Evolutionary conservation across 139 green algal species (phyloP).

Genomic region (Chara braunii): DNA sequence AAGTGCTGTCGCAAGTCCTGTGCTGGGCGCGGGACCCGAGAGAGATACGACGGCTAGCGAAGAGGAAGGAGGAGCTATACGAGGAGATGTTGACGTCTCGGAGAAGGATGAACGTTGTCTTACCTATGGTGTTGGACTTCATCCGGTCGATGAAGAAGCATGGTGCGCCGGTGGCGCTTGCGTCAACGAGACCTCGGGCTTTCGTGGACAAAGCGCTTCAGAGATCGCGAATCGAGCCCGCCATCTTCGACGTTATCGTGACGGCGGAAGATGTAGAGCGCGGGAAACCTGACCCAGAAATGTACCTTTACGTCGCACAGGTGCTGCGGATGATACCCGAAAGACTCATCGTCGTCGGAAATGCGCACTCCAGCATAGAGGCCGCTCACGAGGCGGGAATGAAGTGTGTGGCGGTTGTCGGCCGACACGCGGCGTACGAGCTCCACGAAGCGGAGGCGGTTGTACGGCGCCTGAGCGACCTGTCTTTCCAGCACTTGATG

Average conservation of each 20-base stretch:
- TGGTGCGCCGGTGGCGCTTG: constrained; percentile 69
- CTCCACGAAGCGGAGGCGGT: constrained; percentile 79
- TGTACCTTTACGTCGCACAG: constrained; percentile 43
- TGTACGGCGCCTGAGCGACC: constrained; percentile 63
- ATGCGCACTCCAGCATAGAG: constrained; percentile 72
- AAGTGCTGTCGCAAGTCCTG: constrained; percentile 78
- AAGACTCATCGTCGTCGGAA: constrained; percentile 82
- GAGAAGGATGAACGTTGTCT: background rate
- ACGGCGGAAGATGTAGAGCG: constrained; percentile 67
- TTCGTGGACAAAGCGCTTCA: no score
- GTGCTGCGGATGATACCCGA: constrained; percentile 69
- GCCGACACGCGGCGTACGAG: constrained; percentile 73
- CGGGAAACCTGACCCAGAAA: constrained; percentile 65
- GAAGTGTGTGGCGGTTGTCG: constrained; percentile 70
- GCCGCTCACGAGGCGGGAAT: constrained; percentile 85
- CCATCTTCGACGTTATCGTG: constrained; percentile 67
- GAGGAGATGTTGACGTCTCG: constrained; percentile 45
- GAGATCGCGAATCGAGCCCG: no score
- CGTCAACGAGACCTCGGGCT: constrained; percentile 50
- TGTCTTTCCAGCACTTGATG: constrained; percentile 89
- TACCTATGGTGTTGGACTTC: no score
- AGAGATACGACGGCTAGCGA: constrained; percentile 56
- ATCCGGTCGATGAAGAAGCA: constrained; percentile 64
- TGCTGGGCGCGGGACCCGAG: constrained; percentile 78
- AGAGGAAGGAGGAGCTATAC: constrained; percentile 69